These are phyloP conservation scores for Pelargonium citronellum DNA, from an alignment of 441 rosid genomes.

Conservation along the genomic window DNA sequence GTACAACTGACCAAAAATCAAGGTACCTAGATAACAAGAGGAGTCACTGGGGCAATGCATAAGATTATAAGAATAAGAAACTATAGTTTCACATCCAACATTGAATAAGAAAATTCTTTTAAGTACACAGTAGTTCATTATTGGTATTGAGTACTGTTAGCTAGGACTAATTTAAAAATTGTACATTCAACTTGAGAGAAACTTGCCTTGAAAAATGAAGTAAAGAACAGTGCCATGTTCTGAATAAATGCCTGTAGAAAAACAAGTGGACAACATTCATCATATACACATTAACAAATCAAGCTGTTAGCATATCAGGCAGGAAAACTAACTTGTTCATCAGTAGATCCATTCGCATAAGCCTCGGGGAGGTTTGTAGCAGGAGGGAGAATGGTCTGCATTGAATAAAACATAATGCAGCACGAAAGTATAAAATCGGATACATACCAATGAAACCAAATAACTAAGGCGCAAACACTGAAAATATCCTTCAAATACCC, in stretches of 20 bases:
- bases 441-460: neutral
- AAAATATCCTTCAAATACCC: neutral
- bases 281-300: constrained; percentile 7
- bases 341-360: constrained; percentile 78
- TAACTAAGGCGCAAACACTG: neutral
- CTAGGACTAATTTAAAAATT: neutral
- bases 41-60: too few relatives aligned
- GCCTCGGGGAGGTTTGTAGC: constrained; percentile 88
- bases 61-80: too few relatives aligned
- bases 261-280: constrained; percentile 7
- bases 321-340: constrained; percentile 69
- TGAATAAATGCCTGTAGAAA: constrained; percentile 83
- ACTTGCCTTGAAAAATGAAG: constrained; percentile 63
- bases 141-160: neutral
- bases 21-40: too few relatives aligned
- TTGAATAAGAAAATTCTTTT: too few relatives aligned
- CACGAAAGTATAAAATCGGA: neutral
- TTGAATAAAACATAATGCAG: neutral
- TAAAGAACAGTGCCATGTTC: neutral
- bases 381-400: constrained; percentile 73
- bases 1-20: too few relatives aligned
- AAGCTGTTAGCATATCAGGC: neutral
- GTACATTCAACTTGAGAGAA: neutral
- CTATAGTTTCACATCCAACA: too few relatives aligned
- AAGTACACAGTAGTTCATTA: too few relatives aligned